Evolutionary conservation across 2,329 filamentous ascomycete species (phyloP).

Genomic region (Cladophialophora chaetospira): DNA sequence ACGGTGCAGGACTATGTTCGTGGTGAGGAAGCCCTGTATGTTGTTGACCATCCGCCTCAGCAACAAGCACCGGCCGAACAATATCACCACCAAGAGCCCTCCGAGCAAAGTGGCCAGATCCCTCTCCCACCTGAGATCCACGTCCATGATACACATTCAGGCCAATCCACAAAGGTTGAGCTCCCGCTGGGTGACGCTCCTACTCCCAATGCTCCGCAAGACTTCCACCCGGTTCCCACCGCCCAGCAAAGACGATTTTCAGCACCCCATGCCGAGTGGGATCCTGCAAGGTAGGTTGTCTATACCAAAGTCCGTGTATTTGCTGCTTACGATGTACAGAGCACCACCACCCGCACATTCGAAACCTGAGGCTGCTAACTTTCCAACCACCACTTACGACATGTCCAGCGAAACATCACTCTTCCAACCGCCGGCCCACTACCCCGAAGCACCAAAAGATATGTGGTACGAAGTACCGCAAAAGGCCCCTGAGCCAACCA

Average conservation of each 20-base stretch:
- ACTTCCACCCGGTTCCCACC: conserved; percentile 47
- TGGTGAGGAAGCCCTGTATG: conserved; percentile 46
- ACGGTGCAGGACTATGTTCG: conserved; percentile 48
- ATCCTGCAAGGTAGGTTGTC: conserved; percentile 58
- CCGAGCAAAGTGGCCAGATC: conserved; percentile 25
- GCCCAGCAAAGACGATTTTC: conserved; percentile 55
- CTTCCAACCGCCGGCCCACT: conserved; percentile 74
- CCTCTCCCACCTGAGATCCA: conserved; percentile 17
- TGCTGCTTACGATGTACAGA: conserved; percentile 46
- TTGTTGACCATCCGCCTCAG: conserved; percentile 33
- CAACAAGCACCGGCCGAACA: conserved; percentile 8
- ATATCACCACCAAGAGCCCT: conserved; percentile 13
- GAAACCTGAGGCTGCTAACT: conserved; percentile 80
- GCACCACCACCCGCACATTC: conserved; percentile 65
- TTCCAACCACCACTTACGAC: conserved; percentile 75
- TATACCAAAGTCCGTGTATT: conserved; percentile 4
- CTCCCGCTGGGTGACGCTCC: conserved; percentile 47
- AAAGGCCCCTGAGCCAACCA: conserved; percentile 57
- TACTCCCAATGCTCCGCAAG: conserved; percentile 45
- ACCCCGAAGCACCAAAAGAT: conserved; percentile 79
- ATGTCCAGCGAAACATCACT: conserved; percentile 77
- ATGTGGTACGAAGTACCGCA: conserved; percentile 84
- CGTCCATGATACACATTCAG: conserved; percentile 15
- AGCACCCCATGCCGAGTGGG: conserved; percentile 63
- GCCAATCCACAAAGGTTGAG: conserved; percentile 40